Evolutionary conservation across 331 rosid species (phyloP), one percentile per base, ranked within the genome.

Genomic region (Phaseolus coccineus): DNA sequence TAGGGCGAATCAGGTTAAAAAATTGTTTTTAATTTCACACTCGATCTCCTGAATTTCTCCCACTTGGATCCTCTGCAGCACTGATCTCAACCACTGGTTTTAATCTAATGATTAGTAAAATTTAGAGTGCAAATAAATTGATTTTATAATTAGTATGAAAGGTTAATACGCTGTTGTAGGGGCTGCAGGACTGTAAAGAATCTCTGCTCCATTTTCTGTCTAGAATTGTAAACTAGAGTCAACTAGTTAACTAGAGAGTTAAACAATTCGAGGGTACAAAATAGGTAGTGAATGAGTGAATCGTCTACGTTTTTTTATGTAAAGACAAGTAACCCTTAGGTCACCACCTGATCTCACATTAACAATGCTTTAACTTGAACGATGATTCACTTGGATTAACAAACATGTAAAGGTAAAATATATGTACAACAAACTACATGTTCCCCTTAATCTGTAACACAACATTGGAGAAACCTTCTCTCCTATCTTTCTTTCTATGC

Each of bases 401-500:
- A 85, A 65, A 57, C 82, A 71, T 68, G 77, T 40, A 39, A 69
- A 55, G 70, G 63, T 30, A 25, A 63, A 53, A 70, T 55, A 48
- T 73, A 81, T 84, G 33, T 84, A 84, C 83, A 83, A 57, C 69
- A 82, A 35, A 52, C 87, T 77, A 61, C 79, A 53, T 16, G 50
- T 83, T 86, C 67, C 83, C 40, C 71, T 71, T 73, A 57, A 78
- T 64, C 47, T 69, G 84, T 83, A 64, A 77, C 77, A 82, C 63
- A 76, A 57, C 68, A 77, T 73, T 69, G 65, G 69, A 71, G 80
- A 78, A 78, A 65, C 76, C 84, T 56, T 83, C 84, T 40, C 57
- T 57, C 47, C 82, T 68, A 69, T 80, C 78, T 57, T 69, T 67
- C 79, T 65, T 78, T 68, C 71, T 83, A 63, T 39, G 80, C 71